Conservation (phyloP, 1,284 basidiomycete genomes). For the Phellinidium pouzarii region DNA sequence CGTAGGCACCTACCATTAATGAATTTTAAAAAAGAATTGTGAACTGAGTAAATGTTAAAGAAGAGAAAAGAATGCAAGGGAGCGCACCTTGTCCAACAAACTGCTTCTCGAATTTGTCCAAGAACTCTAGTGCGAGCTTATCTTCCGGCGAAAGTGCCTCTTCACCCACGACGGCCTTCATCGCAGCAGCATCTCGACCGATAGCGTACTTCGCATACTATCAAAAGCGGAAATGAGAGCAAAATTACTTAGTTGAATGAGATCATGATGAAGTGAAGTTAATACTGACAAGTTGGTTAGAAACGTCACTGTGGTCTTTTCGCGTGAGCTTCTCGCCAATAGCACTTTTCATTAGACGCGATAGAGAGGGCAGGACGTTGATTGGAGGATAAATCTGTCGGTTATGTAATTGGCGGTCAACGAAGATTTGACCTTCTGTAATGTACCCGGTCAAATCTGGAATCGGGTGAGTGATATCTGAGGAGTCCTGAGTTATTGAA, state of each 20-base stretch:
- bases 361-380: constrained; percentile 97
- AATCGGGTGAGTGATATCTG: constrained; percentile 99
- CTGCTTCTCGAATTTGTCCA: constrained; percentile 91
- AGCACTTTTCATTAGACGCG: constrained; percentile 99
- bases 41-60: neutral
- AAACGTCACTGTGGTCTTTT: constrained; percentile 98
- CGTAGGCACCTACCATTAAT: constrained; percentile 71
- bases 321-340: constrained; percentile 97
- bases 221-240: constrained; percentile 14
- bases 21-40: neutral
- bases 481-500: constrained; percentile 17
- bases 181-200: constrained; percentile 93
- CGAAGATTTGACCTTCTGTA: constrained; percentile 98
- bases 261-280: constrained; percentile 1
- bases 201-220: constrained; percentile 97
- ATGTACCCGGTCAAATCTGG: constrained; percentile 99
- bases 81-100: constrained; percentile 89
- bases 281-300: constrained; percentile 81
- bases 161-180: constrained; percentile 99
- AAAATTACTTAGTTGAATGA: neutral
- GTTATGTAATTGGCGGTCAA: constrained; percentile 92
- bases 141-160: constrained; percentile 94
- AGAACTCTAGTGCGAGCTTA: constrained; percentile 87
- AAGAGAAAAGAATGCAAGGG: neutral
- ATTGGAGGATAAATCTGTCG: constrained; percentile 99